These are phyloP conservation scores for Fereydounia khargensis DNA, from an alignment of 1,284 basidiomycete species.

Conservation along the genomic window DNA sequence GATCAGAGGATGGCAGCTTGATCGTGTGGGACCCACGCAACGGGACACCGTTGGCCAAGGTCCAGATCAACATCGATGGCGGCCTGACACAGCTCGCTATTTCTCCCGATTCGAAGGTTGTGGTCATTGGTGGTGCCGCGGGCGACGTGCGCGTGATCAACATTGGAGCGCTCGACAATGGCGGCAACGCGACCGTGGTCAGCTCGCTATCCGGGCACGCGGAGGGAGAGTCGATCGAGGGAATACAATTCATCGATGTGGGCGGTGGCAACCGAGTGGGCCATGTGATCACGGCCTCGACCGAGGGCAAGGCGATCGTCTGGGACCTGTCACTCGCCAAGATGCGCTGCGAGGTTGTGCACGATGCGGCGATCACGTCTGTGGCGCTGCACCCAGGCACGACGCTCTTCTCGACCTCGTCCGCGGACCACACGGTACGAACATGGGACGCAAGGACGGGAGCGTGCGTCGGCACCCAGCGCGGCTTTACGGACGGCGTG, in stretches of 20 bases:
- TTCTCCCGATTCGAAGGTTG: conserved; percentile 67
- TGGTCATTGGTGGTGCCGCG: conserved; percentile 79
- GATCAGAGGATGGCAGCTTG: conserved; percentile 77
- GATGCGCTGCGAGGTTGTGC: conserved; percentile 33
- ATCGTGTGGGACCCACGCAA: conserved; percentile 90
- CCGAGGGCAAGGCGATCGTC: conserved; percentile 88
- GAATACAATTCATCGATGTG: conserved; percentile 79
- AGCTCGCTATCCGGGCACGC: conserved; percentile 77
- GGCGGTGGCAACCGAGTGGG: conserved; percentile 63
- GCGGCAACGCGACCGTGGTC: conserved; percentile 69
- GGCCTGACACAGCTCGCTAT: conserved; percentile 82
- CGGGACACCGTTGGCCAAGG: conserved; percentile 74
- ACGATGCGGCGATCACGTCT: conserved; percentile 32
- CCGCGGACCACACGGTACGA: conserved; percentile 76
- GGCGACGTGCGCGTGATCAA: conserved; percentile 83
- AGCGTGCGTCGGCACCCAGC: conserved; percentile 72
- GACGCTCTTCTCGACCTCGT: conserved; percentile 67
- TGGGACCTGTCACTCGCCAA: conserved; percentile 79
- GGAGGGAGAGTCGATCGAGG: conserved; percentile 86
- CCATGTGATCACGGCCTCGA: conserved; percentile 80
- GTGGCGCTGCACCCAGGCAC: conserved; percentile 71
- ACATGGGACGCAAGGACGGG: conserved; percentile 94
- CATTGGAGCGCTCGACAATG: conserved; percentile 65
- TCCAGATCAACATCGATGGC: conserved; percentile 66
- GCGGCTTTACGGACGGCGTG: conserved; percentile 79